Conservation (phyloP, 2,329 filamentous ascomycete species). For the Talaromyces sp. region DNA sequence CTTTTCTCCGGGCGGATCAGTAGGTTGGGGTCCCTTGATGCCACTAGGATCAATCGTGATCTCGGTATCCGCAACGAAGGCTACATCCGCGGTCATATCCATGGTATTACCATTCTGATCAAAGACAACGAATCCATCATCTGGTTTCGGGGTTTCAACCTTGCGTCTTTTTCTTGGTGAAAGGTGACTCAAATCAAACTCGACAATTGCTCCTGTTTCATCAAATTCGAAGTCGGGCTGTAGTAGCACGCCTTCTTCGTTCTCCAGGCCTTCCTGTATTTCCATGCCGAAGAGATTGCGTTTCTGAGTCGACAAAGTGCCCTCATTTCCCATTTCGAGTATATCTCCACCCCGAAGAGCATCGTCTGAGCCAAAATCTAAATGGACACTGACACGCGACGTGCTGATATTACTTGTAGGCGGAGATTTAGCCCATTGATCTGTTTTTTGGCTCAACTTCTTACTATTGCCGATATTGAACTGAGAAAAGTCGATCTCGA, state of each 20-base stretch:
- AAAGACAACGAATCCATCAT: background rate
- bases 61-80: too few relatives aligned
- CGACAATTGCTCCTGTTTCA: slow-evolving; percentile 61
- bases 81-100: background rate
- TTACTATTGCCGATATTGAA: slow-evolving; percentile 44
- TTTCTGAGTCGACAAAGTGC: slow-evolving; percentile 40
- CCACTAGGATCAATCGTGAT: background rate
- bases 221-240: slow-evolving; percentile 65
- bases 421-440: slow-evolving; percentile 39
- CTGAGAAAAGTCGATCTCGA: slow-evolving; percentile 57
- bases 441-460: slow-evolving; percentile 34
- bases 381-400: slow-evolving; percentile 35
- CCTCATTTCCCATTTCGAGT: slow-evolving; percentile 47
- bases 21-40: background rate
- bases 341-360: slow-evolving; percentile 41
- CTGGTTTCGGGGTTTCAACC: background rate
- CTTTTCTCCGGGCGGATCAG: background rate
- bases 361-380: slow-evolving; percentile 54
- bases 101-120: background rate
- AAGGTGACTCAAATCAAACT: slow-evolving; percentile 36
- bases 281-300: slow-evolving; percentile 31
- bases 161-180: slow-evolving; percentile 19
- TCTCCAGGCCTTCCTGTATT: slow-evolving; percentile 29
- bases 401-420: slow-evolving; percentile 32
- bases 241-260: slow-evolving; percentile 51